Conservation (phyloP, 768 basidiomycete genomes). For the Chalciporus pseudorubinellus region DNA sequence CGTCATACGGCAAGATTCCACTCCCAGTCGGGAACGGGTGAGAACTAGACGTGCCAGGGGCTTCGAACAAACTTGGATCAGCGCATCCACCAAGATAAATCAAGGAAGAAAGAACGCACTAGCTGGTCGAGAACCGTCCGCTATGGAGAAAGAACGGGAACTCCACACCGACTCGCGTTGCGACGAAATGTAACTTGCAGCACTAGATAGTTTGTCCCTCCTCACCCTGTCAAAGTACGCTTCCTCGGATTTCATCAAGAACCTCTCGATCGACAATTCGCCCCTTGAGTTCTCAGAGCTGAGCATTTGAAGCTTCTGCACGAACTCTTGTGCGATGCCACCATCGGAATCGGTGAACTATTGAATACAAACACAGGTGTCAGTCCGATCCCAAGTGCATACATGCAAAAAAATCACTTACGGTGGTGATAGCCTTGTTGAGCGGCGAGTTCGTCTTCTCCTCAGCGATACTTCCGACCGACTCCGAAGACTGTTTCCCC, state of each 20-base stretch:
- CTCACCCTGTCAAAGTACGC: constrained; percentile 89
- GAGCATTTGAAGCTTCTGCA: constrained; percentile 75
- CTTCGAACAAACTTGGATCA: constrained; percentile 16
- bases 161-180: constrained; percentile 83
- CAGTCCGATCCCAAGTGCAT: constrained; percentile 1
- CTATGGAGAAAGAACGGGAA: constrained; percentile 45
- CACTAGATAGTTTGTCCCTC: constrained; percentile 82
- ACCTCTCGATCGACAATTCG: constrained; percentile 91
- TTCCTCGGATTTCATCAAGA: constrained; percentile 86
- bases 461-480: constrained; percentile 87
- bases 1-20: constrained; percentile 46
- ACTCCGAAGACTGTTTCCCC: constrained; percentile 82
- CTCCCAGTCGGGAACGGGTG: constrained; percentile 46
- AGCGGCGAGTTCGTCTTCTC: constrained; percentile 88
- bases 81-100: constrained; percentile 12
- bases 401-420: constrained; percentile 32
- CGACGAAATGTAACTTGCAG: constrained; percentile 75
- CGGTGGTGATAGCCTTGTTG: constrained; percentile 90
- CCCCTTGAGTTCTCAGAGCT: constrained; percentile 86
- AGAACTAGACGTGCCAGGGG: constrained; percentile 46
- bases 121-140: constrained; percentile 67
- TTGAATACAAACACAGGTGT: background rate
- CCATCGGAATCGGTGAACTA: constrained; percentile 95
- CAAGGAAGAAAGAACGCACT: constrained; percentile 47
- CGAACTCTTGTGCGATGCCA: constrained; percentile 86